A percentile compares a stretch with the other conserved stretches of the same genome.
phyloP scores from a whole-genome alignment of 169 alveolate species.

The Eimeria sp. region DNA sequence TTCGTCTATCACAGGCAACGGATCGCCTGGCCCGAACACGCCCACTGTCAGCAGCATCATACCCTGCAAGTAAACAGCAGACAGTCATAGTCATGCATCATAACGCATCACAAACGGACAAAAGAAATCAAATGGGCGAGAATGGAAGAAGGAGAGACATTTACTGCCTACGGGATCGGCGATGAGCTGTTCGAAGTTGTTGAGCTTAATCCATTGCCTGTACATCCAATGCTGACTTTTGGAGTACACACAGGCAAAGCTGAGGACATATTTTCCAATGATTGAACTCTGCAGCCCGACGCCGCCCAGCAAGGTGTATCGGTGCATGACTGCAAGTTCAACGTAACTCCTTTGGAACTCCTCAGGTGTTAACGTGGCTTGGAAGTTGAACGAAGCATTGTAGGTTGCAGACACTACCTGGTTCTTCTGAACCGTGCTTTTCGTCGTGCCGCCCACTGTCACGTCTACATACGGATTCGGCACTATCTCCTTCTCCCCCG shows the following conservation, averaged over 20 bases:
- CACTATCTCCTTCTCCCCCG: conserved; percentile 84
- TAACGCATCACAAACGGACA: not conserved
- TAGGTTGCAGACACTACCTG: conserved; percentile 85
- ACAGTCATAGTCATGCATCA: not conserved
- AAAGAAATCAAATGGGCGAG: not conserved
- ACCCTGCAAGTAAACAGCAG: conserved; percentile 77
- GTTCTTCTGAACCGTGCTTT: conserved; percentile 85
- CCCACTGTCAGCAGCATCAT: conserved; percentile 86
- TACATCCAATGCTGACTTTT: conserved; percentile 87
- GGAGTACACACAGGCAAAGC: conserved; percentile 85
- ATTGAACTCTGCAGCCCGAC: conserved; percentile 84
- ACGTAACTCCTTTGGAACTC: conserved; percentile 85
- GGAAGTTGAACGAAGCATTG: conserved; percentile 85
- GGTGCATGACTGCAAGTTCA: conserved; percentile 87
- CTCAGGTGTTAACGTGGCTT: conserved; percentile 84
- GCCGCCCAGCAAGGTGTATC: conserved; percentile 82
- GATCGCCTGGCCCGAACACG: conserved; percentile 88
- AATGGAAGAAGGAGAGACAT: not conserved
- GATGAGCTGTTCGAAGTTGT: conserved; percentile 83
- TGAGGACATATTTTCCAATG: conserved; percentile 86
- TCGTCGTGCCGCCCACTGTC: conserved; percentile 85
- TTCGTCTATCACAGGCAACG: conserved; percentile 87
- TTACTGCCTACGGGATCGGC: conserved; percentile 67
- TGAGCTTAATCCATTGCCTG: conserved; percentile 86
- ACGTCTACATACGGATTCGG: conserved; percentile 88